Conservation (phyloP, 202 grass and related monocot genomes). For the Zizania palustris region DNA sequence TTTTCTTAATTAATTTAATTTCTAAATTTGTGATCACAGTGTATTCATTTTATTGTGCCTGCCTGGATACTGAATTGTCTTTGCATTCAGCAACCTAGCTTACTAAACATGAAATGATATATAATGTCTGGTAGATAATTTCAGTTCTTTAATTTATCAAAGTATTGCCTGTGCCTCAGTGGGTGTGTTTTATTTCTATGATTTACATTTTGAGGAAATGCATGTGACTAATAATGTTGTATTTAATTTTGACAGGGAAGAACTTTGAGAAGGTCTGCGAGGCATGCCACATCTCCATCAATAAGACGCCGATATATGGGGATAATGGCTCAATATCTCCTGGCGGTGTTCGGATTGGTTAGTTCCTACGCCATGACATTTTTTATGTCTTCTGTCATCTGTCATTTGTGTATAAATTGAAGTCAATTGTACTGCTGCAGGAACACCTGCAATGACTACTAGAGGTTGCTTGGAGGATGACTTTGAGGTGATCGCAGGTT, state of each 20-base stretch:
- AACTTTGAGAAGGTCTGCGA: too few relatives aligned
- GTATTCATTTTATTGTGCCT: background rate
- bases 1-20: constrained; percentile 1
- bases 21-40: background rate
- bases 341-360: constrained; percentile 90
- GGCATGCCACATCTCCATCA: constrained; percentile 41
- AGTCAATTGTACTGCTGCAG: constrained; percentile 39
- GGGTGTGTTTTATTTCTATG: too few relatives aligned
- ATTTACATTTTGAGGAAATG: too few relatives aligned
- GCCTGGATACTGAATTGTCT: background rate
- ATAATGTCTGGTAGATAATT: too few relatives aligned
- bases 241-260: constrained; percentile 68
- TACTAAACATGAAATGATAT: background rate
- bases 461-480: constrained; percentile 96
- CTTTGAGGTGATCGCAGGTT: constrained; percentile 78
- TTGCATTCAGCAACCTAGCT: background rate
- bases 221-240: too few relatives aligned
- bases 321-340: constrained; percentile 94
- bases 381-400: background rate
- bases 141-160: background rate
- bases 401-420: background rate
- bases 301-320: constrained; percentile 89
- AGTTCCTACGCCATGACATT: constrained; percentile 40
- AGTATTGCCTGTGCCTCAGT: too few relatives aligned
- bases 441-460: constrained; percentile 97